phyloP scores from a whole-genome alignment of 2,329 filamentous ascomycete genomes.

The Botryotinia calthae region DNA sequence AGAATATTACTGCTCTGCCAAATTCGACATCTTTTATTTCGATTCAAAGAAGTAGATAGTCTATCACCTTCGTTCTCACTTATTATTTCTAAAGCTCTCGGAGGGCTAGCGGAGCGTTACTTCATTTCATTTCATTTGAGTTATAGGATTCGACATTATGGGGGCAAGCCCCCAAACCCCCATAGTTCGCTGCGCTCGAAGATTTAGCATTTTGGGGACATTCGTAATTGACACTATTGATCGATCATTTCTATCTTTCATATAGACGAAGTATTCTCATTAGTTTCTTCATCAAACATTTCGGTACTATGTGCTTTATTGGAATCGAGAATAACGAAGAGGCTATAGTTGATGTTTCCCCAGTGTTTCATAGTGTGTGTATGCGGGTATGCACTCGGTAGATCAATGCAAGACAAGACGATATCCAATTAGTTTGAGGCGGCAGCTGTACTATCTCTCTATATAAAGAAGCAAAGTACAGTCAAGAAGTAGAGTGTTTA shows the following conservation, averaged over 20 bases:
- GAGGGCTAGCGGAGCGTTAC: too few relatives aligned
- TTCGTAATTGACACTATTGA: neutral
- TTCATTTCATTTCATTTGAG: too few relatives aligned
- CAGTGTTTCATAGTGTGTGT: neutral
- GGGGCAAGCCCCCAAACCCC: neutral
- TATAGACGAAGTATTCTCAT: neutral
- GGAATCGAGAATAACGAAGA: too few relatives aligned
- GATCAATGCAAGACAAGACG: neutral
- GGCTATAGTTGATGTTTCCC: neutral
- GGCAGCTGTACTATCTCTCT: neutral
- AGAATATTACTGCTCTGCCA: too few relatives aligned
- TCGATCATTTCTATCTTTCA: neutral
- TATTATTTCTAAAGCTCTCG: too few relatives aligned
- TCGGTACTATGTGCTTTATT: neutral
- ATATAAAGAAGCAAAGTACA: neutral
- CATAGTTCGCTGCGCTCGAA: constrained; percentile 1
- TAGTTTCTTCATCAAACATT: neutral
- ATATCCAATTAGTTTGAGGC: neutral
- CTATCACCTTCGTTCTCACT: too few relatives aligned
- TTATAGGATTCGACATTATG: too few relatives aligned
- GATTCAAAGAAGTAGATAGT: too few relatives aligned
- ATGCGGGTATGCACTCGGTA: neutral
- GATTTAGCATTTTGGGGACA: neutral
- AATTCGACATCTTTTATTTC: too few relatives aligned
- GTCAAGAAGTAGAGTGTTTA: neutral